Conservation (phyloP, 2,329 filamentous ascomycete species). For the Alternaria angustiovoidea region DNA sequence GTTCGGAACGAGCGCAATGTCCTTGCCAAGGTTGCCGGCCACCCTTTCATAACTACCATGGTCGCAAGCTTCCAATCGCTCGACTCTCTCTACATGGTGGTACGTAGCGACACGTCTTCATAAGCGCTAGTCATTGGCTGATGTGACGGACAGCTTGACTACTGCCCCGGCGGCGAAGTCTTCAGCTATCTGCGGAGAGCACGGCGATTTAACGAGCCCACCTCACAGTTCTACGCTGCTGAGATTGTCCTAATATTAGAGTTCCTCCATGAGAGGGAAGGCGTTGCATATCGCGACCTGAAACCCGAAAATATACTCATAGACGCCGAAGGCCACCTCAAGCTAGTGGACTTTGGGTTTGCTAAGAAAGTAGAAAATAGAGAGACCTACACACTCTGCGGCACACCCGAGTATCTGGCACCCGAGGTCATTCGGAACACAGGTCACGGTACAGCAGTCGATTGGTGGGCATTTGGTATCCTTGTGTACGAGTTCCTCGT, state of each 20-base stretch:
- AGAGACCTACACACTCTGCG: slow-evolving; percentile 85
- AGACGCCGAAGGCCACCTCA: slow-evolving; percentile 79
- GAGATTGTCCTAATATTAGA: slow-evolving; percentile 85
- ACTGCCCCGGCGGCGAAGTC: slow-evolving; percentile 83
- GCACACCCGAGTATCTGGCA: slow-evolving; percentile 83
- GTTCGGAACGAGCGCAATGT: slow-evolving; percentile 84
- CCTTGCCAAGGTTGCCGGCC: slow-evolving; percentile 77
- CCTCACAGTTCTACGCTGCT: slow-evolving; percentile 81
- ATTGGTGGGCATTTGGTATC: slow-evolving; percentile 89
- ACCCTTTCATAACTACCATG: slow-evolving; percentile 84
- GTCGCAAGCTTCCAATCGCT: slow-evolving; percentile 80
- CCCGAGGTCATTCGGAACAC: slow-evolving; percentile 87
- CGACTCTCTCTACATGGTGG: slow-evolving; percentile 81
- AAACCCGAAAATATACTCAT: slow-evolving; percentile 86
- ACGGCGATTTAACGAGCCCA: slow-evolving; percentile 79
- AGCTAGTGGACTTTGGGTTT: slow-evolving; percentile 85
- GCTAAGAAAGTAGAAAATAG: slow-evolving; percentile 76
- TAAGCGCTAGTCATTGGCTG: slow-evolving; percentile 17
- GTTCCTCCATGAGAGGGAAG: slow-evolving; percentile 80
- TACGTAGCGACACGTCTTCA: slow-evolving; percentile 40
- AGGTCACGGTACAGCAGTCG: slow-evolving; percentile 74
- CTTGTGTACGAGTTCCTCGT: slow-evolving; percentile 85
- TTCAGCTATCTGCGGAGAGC: slow-evolving; percentile 83
- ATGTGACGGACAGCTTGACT: slow-evolving; percentile 66
- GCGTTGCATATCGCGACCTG: slow-evolving; percentile 81